A percentile compares a stretch with the other conserved stretches of the same genome.
Evolutionary conservation across 306 rosid species (phyloP).

Genomic region (Acacia melanoxylon): DNA sequence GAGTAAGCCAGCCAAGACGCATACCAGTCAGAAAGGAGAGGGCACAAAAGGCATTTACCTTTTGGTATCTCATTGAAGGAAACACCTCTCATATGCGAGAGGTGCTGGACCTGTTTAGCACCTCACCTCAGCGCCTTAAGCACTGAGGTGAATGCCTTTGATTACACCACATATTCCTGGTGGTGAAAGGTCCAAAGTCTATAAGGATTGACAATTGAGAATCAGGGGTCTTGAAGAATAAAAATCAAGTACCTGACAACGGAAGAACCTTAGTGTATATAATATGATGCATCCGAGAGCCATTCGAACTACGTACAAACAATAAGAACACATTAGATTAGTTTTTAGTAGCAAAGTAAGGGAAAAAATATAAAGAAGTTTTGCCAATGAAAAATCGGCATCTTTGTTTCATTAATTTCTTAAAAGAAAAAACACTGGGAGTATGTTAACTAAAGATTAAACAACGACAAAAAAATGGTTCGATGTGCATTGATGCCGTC

Average conservation of each 20-base stretch:
- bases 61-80: no score
- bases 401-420: background rate
- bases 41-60: background rate
- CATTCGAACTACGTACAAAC: conserved; percentile 69
- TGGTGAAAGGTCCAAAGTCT: conserved; percentile 65
- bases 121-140: no score
- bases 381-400: background rate
- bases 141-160: no score
- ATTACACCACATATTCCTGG: conserved; percentile 34
- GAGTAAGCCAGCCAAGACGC: background rate
- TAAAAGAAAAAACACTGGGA: background rate
- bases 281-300: conserved; percentile 68
- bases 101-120: no score
- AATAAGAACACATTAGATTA: conserved; percentile 33
- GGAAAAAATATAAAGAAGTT: background rate
- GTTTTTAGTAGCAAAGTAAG: background rate
- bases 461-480: background rate
- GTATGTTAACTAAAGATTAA: background rate
- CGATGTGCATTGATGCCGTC: background rate
- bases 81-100: no score
- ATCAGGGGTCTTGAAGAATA: background rate
- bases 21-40: background rate
- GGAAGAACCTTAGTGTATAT: conserved; percentile 67
- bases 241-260: conserved; percentile 60
- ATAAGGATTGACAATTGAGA: background rate